Evolutionary conservation across 192 early-diverging fungal genomes (phyloP).

Genomic region (Coemansia sp.): DNA sequence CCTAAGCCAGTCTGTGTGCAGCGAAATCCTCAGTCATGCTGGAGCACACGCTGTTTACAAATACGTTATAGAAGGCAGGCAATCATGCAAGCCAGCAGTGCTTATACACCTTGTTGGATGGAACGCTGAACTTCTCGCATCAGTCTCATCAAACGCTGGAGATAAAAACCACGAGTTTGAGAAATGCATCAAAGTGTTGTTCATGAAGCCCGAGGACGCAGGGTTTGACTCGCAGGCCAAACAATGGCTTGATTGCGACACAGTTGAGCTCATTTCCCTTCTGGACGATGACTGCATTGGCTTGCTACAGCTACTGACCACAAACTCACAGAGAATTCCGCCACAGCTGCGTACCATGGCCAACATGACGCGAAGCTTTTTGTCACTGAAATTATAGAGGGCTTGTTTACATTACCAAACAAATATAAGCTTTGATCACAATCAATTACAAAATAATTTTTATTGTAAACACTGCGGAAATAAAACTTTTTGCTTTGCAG

Average conservation of each 20-base stretch:
- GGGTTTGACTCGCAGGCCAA: conserved; percentile 25
- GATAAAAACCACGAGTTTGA: conserved; percentile 6
- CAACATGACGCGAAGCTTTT: conserved; percentile 41
- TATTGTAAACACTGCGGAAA: not conserved
- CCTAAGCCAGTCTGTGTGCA: conserved; percentile 25
- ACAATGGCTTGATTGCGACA: conserved; percentile 27
- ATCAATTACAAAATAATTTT: not conserved
- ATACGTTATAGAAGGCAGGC: conserved; percentile 43
- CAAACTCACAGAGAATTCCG: conserved; percentile 31
- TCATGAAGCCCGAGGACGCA: not conserved
- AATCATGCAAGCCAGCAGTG: conserved; percentile 25
- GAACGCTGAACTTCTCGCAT: conserved; percentile 38
- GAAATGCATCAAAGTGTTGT: conserved; percentile 38
- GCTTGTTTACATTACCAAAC: not conserved
- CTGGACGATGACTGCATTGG: conserved; percentile 33
- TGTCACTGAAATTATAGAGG: conserved; percentile 1
- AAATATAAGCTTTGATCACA: not conserved
- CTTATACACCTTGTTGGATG: conserved; percentile 48
- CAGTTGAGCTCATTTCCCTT: conserved; percentile 37
- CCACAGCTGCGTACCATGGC: conserved; percentile 35
- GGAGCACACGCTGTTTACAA: conserved; percentile 51
- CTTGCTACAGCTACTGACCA: conserved; percentile 13
- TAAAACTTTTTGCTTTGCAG: not conserved
- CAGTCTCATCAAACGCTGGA: not conserved
- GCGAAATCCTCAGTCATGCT: conserved; percentile 44